A percentile compares a stretch with the other conserved stretches of the same genome.
Conservation (phyloP, 2,329 filamentous ascomycete species). For the Nannizziopsis arthrosporioides region DNA sequence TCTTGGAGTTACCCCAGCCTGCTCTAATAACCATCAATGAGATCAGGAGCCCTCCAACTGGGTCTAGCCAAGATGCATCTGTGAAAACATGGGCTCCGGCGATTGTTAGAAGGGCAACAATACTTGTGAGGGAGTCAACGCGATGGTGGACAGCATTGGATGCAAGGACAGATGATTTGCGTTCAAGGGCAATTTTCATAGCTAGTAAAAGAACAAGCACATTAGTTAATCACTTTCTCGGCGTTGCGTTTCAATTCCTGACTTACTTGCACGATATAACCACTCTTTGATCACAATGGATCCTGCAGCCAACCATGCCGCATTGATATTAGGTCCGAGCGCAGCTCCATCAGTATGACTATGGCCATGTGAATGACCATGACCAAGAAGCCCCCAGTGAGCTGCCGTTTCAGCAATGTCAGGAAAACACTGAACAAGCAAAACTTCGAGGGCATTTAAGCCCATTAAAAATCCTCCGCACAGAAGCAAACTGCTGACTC, state of each 20-base stretch:
- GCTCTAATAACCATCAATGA: slow-evolving; percentile 88
- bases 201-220: slow-evolving; percentile 40
- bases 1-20: slow-evolving; percentile 71
- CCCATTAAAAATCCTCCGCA: slow-evolving; percentile 89
- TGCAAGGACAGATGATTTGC: slow-evolving; percentile 88
- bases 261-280: slow-evolving; percentile 89
- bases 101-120: slow-evolving; percentile 83
- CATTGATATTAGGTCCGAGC: slow-evolving; percentile 72
- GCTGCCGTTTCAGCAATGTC: slow-evolving; percentile 46
- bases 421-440: slow-evolving; percentile 62
- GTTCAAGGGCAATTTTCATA: slow-evolving; percentile 88
- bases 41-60: slow-evolving; percentile 83
- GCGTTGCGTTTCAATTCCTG: background rate
- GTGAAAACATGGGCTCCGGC: slow-evolving; percentile 76
- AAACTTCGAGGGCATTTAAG: slow-evolving; percentile 56
- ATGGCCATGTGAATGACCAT: slow-evolving; percentile 50
- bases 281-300: slow-evolving; percentile 92
- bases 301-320: slow-evolving; percentile 83
- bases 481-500: slow-evolving; percentile 82
- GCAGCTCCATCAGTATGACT: slow-evolving; percentile 49
- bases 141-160: slow-evolving; percentile 96
- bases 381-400: slow-evolving; percentile 34
- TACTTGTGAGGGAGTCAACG: slow-evolving; percentile 86
- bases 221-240: slow-evolving; percentile 1
- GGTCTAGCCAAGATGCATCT: slow-evolving; percentile 84